These are phyloP conservation scores for Ilex paraguariensis DNA, from an alignment of 305 asterid species.

Conservation along the genomic window DNA sequence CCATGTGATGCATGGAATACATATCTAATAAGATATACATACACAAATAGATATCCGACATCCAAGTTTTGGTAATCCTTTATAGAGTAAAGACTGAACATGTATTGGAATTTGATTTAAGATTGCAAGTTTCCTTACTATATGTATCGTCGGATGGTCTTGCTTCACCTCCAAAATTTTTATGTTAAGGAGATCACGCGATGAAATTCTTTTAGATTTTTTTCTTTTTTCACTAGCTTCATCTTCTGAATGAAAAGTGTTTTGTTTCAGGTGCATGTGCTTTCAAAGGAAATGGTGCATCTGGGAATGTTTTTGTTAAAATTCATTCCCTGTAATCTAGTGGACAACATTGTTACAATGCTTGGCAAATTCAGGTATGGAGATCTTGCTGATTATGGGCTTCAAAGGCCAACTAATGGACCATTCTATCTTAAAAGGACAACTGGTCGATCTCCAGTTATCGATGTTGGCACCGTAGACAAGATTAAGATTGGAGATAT, in stretches of 20 bases:
- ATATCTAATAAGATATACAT: no score
- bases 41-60: no score
- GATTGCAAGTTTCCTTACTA: no score
- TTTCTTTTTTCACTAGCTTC: not conserved
- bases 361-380: slow-evolving; percentile 29
- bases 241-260: not conserved
- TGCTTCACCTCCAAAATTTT: no score
- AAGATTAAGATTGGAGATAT: slow-evolving; percentile 32
- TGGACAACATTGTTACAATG: slow-evolving; percentile 29
- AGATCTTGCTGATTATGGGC: slow-evolving; percentile 33
- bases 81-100: no score
- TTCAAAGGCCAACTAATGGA: slow-evolving; percentile 40
- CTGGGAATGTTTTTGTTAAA: slow-evolving; percentile 35
- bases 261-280: slow-evolving; percentile 35
- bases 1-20: no score
- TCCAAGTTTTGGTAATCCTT: no score
- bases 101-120: no score
- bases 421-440: slow-evolving; percentile 33
- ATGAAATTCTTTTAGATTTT: no score
- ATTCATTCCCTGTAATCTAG: slow-evolving; percentile 19
- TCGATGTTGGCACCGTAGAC: slow-evolving; percentile 43
- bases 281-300: slow-evolving; percentile 30
- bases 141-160: no score
- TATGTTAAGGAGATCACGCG: no score
- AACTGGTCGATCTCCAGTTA: slow-evolving; percentile 37